Evolutionary conservation across 2,329 filamentous ascomycete species (phyloP).

Genomic region (Colletotrichum sp.): DNA sequence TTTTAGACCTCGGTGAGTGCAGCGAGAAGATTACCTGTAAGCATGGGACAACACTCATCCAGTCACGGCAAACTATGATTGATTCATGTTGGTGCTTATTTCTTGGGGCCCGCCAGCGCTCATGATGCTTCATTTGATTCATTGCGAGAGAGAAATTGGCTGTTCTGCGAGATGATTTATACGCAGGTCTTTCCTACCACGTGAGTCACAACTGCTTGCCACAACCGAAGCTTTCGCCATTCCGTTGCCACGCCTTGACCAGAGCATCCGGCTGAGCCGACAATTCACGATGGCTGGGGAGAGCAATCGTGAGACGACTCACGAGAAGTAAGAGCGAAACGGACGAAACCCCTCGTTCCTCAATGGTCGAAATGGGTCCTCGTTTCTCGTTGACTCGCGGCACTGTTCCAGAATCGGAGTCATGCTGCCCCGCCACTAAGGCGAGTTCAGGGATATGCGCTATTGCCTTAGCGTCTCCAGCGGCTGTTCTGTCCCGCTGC

Average conservation of each 20-base stretch:
- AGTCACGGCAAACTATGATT: neutral
- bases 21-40: neutral
- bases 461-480: neutral
- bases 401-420: constrained; percentile 18
- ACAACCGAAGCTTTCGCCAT: neutral
- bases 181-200: neutral
- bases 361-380: neutral
- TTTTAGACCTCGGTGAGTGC: neutral
- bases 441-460: neutral
- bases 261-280: neutral
- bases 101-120: neutral
- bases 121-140: neutral
- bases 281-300: neutral
- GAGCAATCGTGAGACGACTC: neutral
- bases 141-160: neutral
- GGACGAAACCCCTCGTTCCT: neutral
- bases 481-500: neutral
- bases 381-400: constrained; percentile 15
- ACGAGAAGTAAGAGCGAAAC: neutral
- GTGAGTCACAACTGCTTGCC: neutral
- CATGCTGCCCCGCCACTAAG: neutral
- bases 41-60: neutral
- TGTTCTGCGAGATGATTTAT: neutral
- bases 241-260: neutral
- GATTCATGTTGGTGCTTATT: neutral